Evolutionary conservation across 805 yeast species (phyloP).

Genomic region (Teunomyces panamensis): DNA sequence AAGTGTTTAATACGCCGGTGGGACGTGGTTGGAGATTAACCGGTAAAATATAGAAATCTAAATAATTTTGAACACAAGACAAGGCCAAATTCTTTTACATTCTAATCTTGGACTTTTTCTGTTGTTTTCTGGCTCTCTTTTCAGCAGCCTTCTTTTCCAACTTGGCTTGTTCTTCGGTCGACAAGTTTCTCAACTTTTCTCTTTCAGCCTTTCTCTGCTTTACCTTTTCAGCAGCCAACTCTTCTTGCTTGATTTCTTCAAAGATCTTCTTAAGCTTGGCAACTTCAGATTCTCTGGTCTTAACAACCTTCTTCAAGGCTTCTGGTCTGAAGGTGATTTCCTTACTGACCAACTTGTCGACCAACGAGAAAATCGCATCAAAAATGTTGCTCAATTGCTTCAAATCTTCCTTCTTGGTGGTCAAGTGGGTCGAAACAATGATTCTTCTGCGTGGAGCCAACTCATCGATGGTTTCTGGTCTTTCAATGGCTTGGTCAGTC

Average conservation of each 20-base stretch:
- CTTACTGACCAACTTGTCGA: slow-evolving; percentile 54
- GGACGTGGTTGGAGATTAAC: slow-evolving; percentile 59
- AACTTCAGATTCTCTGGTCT: slow-evolving; percentile 73
- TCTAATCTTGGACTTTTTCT: slow-evolving; percentile 55
- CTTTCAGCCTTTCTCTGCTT: slow-evolving; percentile 65
- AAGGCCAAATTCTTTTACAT: slow-evolving; percentile 5
- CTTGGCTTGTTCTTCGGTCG: slow-evolving; percentile 78
- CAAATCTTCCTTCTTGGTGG: slow-evolving; percentile 48
- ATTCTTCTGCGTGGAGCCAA: slow-evolving; percentile 53
- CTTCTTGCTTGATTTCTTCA: slow-evolving; percentile 66
- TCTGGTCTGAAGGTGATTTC: slow-evolving; percentile 65
- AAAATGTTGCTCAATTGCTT: slow-evolving; percentile 50
- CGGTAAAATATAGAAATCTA: slow-evolving; percentile 36
- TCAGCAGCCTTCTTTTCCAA: slow-evolving; percentile 74
- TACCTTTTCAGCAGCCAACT: slow-evolving; percentile 64
- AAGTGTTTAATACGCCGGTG: slow-evolving; percentile 51
- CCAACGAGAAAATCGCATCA: slow-evolving; percentile 53
- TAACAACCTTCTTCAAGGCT: slow-evolving; percentile 69
- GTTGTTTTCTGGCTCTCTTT: slow-evolving; percentile 73
- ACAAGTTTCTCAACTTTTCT: slow-evolving; percentile 53
- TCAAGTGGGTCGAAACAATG: slow-evolving; percentile 52
- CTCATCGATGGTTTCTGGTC: slow-evolving; percentile 61
- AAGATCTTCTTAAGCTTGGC: slow-evolving; percentile 65
- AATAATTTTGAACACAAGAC: neutral
- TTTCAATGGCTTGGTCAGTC: slow-evolving; percentile 79